Base-by-base conservation (phyloP, 2,329 filamentous ascomycete species). In the Talaromyces rugulosus region DNA sequence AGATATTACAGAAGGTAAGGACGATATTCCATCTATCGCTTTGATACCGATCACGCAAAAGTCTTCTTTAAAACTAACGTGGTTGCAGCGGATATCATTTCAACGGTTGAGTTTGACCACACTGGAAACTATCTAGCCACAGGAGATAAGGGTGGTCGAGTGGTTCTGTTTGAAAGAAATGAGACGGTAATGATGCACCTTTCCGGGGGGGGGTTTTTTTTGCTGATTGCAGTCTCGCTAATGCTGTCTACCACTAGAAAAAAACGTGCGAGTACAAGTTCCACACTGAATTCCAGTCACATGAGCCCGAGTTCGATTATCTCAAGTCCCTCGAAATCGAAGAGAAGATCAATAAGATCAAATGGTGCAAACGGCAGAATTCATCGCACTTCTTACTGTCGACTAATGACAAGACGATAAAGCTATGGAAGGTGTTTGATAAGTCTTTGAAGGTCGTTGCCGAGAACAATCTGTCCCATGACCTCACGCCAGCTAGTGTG, bases 291-390 rank as follows among this genome's bases (percentile, higher is more conserved):
- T 99, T 99, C 72, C 95, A 99, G 82, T 99, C 95, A 71, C 95
- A 99, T 81, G 95, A 99, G 77, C 95, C 95, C 66, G 95, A 99
- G 79, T 99, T 99, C 78, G 95, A 99, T 79, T 99, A 99, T 77
- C 87, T 99, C 68, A 99, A 99, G 81, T 99, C 95, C 36, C 85
- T 99, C 70, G 95, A 99, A 80, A 99, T 99, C 74, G 95, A 99
- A 84, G 95, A 99, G 80, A 99, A 99, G 83, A 99, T 99, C 85
- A 99, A 99, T 85, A 99, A 99, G 84, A 99, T 99, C 82, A 99
- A 98, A 80, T 99, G 95, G 95, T 99, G 95, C 78, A 89, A 90
- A 74, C 89, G 95, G 79, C 94, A 98, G 80, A 99, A 99, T 83
- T 91, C 94, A 65, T 98, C 95, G 61, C 95, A 99, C 81, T 99